phyloP scores from a whole-genome alignment of 768 basidiomycete genomes.

The Xerocomellus intermedius region DNA sequence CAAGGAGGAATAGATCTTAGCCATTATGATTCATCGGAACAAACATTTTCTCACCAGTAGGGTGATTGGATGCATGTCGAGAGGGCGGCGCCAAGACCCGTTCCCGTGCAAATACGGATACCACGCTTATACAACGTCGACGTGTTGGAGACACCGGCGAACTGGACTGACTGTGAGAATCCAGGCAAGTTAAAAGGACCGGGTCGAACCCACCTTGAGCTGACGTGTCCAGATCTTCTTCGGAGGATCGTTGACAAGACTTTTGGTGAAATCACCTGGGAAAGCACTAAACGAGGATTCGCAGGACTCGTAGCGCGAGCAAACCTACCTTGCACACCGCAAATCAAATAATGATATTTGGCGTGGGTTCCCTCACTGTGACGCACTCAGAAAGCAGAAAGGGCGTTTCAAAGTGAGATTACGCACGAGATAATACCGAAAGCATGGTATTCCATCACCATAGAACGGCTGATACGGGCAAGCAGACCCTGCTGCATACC shows the following conservation, averaged over 20 bases:
- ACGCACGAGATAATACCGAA: constrained; percentile 76
- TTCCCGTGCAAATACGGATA: constrained; percentile 80
- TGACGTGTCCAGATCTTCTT: constrained; percentile 75
- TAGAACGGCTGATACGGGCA: constrained; percentile 67
- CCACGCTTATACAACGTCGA: constrained; percentile 77
- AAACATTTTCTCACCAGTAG: constrained; percentile 49
- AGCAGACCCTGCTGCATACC: constrained; percentile 85
- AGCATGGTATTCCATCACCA: constrained; percentile 80
- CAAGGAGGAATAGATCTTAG: constrained; percentile 1
- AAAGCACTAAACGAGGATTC: background rate
- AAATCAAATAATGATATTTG: constrained; percentile 78
- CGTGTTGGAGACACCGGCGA: constrained; percentile 79
- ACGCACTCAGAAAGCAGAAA: constrained; percentile 10
- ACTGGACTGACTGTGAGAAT: constrained; percentile 38
- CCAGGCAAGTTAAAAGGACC: background rate
- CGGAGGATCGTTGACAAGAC: constrained; percentile 68
- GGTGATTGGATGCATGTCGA: constrained; percentile 78
- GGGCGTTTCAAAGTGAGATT: background rate
- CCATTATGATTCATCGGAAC: background rate
- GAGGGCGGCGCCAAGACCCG: constrained; percentile 76
- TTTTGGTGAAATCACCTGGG: constrained; percentile 70
- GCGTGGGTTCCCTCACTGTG: constrained; percentile 67
- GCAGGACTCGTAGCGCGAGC: background rate
- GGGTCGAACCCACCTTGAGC: constrained; percentile 52
- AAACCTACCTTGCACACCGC: constrained; percentile 63